phyloP scores from a whole-genome alignment of 1,284 basidiomycete species.

The Volvariella surrecta region DNA sequence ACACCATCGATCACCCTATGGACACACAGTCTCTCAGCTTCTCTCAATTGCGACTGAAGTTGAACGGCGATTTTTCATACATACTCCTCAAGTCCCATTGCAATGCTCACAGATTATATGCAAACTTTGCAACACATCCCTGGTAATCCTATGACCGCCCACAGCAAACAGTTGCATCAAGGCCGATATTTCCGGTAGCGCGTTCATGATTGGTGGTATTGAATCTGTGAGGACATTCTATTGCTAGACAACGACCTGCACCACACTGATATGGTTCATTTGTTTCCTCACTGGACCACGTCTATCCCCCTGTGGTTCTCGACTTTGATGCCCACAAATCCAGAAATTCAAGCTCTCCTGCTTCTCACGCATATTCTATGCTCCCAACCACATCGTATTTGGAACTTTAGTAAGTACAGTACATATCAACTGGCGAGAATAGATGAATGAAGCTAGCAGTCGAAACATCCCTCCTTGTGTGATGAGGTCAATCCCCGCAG shows the following conservation, averaged over 20 bases:
- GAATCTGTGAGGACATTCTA: constrained; percentile 20
- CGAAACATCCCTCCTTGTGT: too few species aligned
- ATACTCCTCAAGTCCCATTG: constrained; percentile 24
- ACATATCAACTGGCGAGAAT: too few species aligned
- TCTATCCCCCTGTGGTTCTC: constrained; percentile 26
- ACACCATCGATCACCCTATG: constrained; percentile 22
- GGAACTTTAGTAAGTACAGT: too few species aligned
- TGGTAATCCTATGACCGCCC: constrained; percentile 18
- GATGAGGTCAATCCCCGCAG: too few species aligned
- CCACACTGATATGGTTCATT: neutral
- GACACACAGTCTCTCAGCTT: constrained; percentile 22
- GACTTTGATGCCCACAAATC: constrained; percentile 21
- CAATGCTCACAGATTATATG: constrained; percentile 31
- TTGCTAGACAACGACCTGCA: neutral
- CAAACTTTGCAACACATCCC: constrained; percentile 27
- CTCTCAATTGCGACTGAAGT: constrained; percentile 13
- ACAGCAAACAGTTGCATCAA: constrained; percentile 23
- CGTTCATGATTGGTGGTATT: constrained; percentile 31
- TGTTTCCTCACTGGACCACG: constrained; percentile 16
- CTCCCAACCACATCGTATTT: too few species aligned
- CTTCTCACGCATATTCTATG: too few species aligned
- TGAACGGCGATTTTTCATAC: too few species aligned
- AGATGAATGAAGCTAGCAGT: too few species aligned
- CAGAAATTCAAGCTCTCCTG: constrained; percentile 18
- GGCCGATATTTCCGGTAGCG: constrained; percentile 25